phyloP scores from a whole-genome alignment of 305 asterid genomes.

The Petunia hybrid region DNA sequence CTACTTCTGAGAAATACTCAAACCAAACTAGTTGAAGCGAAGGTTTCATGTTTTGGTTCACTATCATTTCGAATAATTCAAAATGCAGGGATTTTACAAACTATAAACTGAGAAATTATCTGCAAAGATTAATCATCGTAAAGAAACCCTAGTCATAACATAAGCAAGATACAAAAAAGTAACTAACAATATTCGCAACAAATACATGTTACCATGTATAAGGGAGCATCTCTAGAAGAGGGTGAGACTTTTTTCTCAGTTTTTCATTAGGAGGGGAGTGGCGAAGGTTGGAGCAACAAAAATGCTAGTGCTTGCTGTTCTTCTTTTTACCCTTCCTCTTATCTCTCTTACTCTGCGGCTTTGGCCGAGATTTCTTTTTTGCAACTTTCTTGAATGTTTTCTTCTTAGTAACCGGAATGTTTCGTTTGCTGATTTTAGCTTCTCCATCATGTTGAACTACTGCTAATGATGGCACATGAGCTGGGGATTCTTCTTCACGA shows the following conservation, averaged over 20 bases:
- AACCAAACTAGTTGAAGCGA: too few species aligned
- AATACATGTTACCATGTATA: not conserved
- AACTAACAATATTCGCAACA: not conserved
- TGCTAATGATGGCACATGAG: conserved; percentile 37
- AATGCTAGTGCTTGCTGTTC: conserved; percentile 33
- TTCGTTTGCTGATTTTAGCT: conserved; percentile 52
- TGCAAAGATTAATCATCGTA: not conserved
- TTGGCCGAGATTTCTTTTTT: conserved; percentile 64
- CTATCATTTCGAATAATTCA: not conserved
- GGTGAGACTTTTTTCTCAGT: not conserved
- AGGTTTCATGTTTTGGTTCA: too few species aligned
- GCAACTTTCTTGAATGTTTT: conserved; percentile 51
- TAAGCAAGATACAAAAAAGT: not conserved
- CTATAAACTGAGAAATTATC: not conserved
- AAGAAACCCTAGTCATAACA: conserved; percentile 6
- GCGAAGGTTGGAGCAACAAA: not conserved
- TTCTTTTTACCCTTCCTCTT: conserved; percentile 67
- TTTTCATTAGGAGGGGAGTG: not conserved
- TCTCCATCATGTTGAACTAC: conserved; percentile 37
- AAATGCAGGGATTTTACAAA: not conserved
- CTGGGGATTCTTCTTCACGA: conserved; percentile 47
- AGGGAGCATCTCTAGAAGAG: not conserved
- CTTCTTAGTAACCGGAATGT: conserved; percentile 47
- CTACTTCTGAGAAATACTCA: too few species aligned
- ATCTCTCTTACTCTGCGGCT: conserved; percentile 69